phyloP scores from a whole-genome alignment of 208 protist genomes.

The Acanthamoeba royreba region DNA sequence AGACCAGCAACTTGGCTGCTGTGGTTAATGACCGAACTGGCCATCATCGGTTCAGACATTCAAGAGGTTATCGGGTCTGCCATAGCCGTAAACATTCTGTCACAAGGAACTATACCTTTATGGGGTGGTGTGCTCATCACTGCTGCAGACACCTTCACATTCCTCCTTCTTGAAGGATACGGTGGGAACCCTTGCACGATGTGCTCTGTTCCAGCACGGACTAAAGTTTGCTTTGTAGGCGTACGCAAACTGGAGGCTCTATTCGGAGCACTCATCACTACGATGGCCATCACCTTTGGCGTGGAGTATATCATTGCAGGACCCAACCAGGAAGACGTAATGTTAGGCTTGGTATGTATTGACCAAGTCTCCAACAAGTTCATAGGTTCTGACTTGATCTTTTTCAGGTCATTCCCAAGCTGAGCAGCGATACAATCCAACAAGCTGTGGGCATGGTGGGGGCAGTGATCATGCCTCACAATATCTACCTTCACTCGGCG shows the following conservation, averaged over 20 bases:
- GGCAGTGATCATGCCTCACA: conserved; percentile 87
- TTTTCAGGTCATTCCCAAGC: neutral
- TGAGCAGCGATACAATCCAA: neutral
- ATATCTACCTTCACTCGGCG: conserved; percentile 83
- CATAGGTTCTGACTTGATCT: neutral
- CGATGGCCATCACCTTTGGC: conserved; percentile 76
- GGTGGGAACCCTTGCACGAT: neutral
- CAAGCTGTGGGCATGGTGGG: conserved; percentile 76
- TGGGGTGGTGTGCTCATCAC: conserved; percentile 82
- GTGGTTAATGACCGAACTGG: conserved; percentile 81
- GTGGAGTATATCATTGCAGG: conserved; percentile 68
- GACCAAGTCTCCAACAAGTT: no score
- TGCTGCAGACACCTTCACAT: conserved; percentile 78
- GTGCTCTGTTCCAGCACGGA: neutral
- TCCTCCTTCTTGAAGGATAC: conserved; percentile 75
- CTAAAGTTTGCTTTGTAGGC: neutral
- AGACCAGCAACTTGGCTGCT: conserved; percentile 38
- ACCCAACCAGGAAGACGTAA: conserved; percentile 53
- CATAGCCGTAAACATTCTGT: conserved; percentile 74
- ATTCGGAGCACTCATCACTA: conserved; percentile 68
- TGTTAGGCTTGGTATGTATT: neutral
- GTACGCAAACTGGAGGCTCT: conserved; percentile 68
- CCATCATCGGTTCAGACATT: conserved; percentile 79
- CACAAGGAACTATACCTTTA: conserved; percentile 62
- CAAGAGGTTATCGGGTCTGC: conserved; percentile 75